Evolutionary conservation across 176 grass and related monocot genomes (phyloP).

Genomic region (Ananas comosus): DNA sequence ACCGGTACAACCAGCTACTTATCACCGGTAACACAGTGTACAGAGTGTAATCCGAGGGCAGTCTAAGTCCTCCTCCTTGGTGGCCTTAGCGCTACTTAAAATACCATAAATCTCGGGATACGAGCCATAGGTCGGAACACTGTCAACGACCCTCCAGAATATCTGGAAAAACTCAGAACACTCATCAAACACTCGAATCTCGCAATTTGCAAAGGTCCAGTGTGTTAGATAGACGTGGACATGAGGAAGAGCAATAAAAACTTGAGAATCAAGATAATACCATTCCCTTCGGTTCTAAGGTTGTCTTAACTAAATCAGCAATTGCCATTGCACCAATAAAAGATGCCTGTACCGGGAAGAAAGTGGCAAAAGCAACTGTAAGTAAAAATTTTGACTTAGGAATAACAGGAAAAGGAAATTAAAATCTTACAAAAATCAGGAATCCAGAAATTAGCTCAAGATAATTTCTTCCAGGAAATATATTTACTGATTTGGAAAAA

Average conservation of each 20-base stretch:
- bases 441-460: background rate
- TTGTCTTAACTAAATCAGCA: constrained; percentile 70
- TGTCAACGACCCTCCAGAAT: no score
- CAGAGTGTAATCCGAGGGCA: no score
- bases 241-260: background rate
- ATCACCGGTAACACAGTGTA: no score
- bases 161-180: no score
- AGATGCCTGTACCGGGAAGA: constrained; percentile 40
- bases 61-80: no score
- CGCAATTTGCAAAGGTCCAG: no score
- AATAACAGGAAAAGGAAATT: background rate
- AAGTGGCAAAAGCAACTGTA: background rate
- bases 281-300: constrained; percentile 93
- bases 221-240: background rate
- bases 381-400: background rate
- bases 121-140: no score
- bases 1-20: no score
- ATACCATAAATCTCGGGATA: no score
- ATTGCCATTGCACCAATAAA: constrained; percentile 89
- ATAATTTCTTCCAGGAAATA: background rate
- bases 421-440: background rate
- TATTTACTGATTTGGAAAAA: background rate
- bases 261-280: constrained; percentile 21
- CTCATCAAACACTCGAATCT: no score
- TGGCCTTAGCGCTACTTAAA: no score